phyloP scores from a whole-genome alignment of 2,329 filamentous ascomycete species.

The Iodosphaeria phyllophila region DNA sequence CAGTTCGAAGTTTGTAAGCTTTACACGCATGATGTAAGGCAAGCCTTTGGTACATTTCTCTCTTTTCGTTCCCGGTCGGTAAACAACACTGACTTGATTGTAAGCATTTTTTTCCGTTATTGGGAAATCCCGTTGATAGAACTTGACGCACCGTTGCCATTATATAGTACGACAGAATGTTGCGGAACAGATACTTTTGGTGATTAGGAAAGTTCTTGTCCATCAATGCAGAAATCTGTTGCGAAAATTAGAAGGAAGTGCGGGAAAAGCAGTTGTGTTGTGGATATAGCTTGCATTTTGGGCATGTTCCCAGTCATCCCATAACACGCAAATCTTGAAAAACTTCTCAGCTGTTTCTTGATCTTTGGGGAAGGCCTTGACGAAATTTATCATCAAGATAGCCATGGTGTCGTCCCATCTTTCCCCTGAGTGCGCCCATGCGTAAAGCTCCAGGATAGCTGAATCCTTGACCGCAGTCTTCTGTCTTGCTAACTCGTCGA shows the following conservation, averaged over 20 bases:
- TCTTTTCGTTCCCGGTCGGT: background rate
- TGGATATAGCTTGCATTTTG: conserved; percentile 25
- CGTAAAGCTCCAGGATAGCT: conserved; percentile 32
- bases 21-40: conserved; percentile 1
- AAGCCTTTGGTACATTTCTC: conserved; percentile 1
- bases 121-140: background rate
- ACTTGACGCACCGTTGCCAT: conserved; percentile 25
- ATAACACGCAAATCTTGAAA: conserved; percentile 30
- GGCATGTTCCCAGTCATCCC: conserved; percentile 36
- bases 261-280: background rate
- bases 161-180: conserved; percentile 32
- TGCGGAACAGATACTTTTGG: conserved; percentile 31
- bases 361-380: conserved; percentile 32
- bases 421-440: conserved; percentile 25
- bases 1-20: conserved; percentile 2
- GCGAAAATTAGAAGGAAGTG: conserved; percentile 2
- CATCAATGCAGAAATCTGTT: conserved; percentile 32
- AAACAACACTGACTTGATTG: background rate
- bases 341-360: conserved; percentile 21
- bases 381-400: conserved; percentile 26
- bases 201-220: conserved; percentile 31
- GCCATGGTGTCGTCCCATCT: conserved; percentile 30
- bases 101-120: background rate
- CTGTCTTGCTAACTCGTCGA: conserved; percentile 27
- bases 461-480: conserved; percentile 26